These are phyloP conservation scores for Aspergillus costaricaensis DNA, from an alignment of 2,329 filamentous ascomycete species.

Conservation along the genomic window DNA sequence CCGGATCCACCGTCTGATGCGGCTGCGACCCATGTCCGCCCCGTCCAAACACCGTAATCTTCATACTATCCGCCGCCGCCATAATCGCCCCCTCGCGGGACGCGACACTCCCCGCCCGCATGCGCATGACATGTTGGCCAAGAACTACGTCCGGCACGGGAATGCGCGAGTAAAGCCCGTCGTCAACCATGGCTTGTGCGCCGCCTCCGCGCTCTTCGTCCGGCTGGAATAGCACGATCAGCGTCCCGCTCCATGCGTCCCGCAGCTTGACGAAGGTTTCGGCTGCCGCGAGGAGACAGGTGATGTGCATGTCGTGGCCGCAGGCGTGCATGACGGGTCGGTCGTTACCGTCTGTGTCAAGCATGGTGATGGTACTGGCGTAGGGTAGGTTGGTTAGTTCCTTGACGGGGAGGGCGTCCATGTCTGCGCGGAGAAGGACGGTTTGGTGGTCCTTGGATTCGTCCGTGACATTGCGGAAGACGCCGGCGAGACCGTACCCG, in stretches of 20 bases:
- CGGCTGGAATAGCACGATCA: conserved; percentile 68
- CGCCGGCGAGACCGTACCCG: conserved; percentile 47
- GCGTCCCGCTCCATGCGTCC: conserved; percentile 61
- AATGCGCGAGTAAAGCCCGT: conserved; percentile 56
- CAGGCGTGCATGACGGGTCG: conserved; percentile 64
- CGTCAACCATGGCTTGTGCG: conserved; percentile 64
- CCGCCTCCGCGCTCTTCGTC: conserved; percentile 66
- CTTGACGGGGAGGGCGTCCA: conserved; percentile 53
- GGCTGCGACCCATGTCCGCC: conserved; percentile 62
- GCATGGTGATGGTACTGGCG: conserved; percentile 48
- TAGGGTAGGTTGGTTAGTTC: conserved; percentile 53
- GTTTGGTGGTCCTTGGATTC: conserved; percentile 25
- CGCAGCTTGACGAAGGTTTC: conserved; percentile 50
- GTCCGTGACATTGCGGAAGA: conserved; percentile 43
- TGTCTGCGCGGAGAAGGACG: conserved; percentile 52
- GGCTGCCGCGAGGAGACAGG: conserved; percentile 56
- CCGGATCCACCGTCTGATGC: conserved; percentile 59
- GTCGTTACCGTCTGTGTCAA: conserved; percentile 51
- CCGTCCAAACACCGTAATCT: conserved; percentile 59
- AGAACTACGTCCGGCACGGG: conserved; percentile 59
- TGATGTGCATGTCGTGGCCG: conserved; percentile 64
- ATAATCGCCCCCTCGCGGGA: conserved; percentile 43
- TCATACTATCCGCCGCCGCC: conserved; percentile 49
- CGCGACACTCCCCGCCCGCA: conserved; percentile 45
- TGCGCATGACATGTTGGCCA: conserved; percentile 58